Evolutionary conservation across 192 early-diverging fungal genomes (phyloP).

Genomic region (Podila clonocystis): DNA sequence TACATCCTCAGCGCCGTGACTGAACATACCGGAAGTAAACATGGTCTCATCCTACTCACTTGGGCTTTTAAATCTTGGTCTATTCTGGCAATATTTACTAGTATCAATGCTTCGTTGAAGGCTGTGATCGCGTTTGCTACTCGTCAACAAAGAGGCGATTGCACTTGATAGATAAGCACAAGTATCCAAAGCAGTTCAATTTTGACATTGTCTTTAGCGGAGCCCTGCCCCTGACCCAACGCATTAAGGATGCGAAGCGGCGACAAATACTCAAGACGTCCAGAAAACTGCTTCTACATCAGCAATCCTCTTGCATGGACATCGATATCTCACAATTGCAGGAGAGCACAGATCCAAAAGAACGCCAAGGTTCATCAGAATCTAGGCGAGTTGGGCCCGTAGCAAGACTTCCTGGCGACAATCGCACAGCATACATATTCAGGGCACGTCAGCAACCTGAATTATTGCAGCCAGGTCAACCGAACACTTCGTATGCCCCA

Average conservation of each 20-base stretch:
- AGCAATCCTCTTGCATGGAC: not conserved
- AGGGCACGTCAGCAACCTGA: not conserved
- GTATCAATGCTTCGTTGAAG: conserved; percentile 64
- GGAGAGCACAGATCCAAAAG: not conserved
- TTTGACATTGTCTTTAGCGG: conserved; percentile 58
- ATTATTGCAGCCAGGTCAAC: no score
- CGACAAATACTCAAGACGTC: conserved; percentile 22
- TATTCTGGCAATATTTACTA: conserved; percentile 8
- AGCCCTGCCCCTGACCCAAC: conserved; percentile 35
- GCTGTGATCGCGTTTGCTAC: conserved; percentile 53
- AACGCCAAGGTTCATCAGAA: not conserved
- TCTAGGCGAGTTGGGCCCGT: no score
- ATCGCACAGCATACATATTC: not conserved
- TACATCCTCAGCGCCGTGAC: no score
- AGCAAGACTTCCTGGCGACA: not conserved
- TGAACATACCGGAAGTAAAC: no score
- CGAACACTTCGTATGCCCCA: no score
- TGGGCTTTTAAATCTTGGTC: not conserved
- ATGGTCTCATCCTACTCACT: not conserved
- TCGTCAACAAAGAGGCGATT: conserved; percentile 47
- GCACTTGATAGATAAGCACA: conserved; percentile 65
- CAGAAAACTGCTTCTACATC: conserved; percentile 2
- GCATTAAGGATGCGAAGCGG: conserved; percentile 10
- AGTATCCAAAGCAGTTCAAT: conserved; percentile 60
- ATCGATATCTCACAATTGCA: not conserved